Percentiles rank a stretch among this genome's conserved stretches.
Conservation (phyloP, 2,329 filamentous ascomycete genomes). For the Clonostachys sp. region DNA sequence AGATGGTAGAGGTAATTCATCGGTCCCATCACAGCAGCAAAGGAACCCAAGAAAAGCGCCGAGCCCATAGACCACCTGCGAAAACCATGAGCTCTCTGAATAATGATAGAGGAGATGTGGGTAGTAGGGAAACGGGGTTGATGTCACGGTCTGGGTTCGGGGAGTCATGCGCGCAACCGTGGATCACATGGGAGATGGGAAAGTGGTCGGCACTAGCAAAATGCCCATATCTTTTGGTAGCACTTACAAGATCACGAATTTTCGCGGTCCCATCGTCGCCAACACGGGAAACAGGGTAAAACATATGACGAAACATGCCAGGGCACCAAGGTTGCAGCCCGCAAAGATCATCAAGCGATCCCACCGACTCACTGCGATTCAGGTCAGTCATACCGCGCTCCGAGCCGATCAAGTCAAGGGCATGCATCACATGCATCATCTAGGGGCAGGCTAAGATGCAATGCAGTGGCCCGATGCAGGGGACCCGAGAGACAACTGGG, state of each 20-base stretch:
- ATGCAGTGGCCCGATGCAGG: constrained; percentile 38
- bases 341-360: constrained; percentile 90
- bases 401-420: background rate
- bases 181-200: constrained; percentile 5
- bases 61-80: constrained; percentile 92
- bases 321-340: constrained; percentile 83
- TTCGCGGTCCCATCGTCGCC: constrained; percentile 68
- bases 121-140: constrained; percentile 1
- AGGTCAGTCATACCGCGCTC: constrained; percentile 16
- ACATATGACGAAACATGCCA: constrained; percentile 89
- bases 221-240: constrained; percentile 8
- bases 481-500: constrained; percentile 16
- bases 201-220: constrained; percentile 1
- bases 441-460: constrained; percentile 25
- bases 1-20: constrained; percentile 79
- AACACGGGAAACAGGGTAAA: constrained; percentile 87
- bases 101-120: too few relatives aligned
- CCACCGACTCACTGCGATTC: constrained; percentile 82
- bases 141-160: constrained; percentile 3
- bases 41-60: constrained; percentile 82
- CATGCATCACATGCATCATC: constrained; percentile 33
- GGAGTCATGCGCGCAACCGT: constrained; percentile 2
- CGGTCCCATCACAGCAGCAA: constrained; percentile 92
- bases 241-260: constrained; percentile 96
- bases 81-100: constrained; percentile 15